These are phyloP conservation scores for Spathaspora sp. DNA, from an alignment of 1,139 yeast species.

Conservation along the genomic window DNA sequence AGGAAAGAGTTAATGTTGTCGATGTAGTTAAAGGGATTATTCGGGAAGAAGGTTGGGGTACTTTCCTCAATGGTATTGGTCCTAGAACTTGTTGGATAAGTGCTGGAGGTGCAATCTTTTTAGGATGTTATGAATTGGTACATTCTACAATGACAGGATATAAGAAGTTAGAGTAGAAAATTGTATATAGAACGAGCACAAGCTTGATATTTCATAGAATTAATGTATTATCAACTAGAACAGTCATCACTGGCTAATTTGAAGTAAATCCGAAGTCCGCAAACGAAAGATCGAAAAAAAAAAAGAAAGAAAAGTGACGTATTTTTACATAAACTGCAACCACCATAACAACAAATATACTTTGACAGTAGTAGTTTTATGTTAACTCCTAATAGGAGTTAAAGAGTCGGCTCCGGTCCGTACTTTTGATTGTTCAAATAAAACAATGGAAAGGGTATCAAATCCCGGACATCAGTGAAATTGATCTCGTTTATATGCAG, in stretches of 20 bases:
- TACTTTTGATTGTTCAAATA: background rate
- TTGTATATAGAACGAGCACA: constrained; percentile 2
- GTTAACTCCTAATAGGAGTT: background rate
- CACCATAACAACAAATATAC: no score
- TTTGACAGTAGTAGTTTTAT: no score
- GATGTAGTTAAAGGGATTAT: constrained; percentile 48
- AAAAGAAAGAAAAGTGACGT: no score
- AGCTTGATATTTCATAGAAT: no score
- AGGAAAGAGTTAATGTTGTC: constrained; percentile 47
- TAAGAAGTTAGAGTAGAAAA: constrained; percentile 2
- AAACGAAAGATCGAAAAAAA: no score
- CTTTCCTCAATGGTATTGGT: constrained; percentile 81
- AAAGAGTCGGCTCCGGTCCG: background rate
- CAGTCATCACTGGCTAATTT: no score
- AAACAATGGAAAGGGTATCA: background rate
- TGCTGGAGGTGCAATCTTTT: constrained; percentile 96
- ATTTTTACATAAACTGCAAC: no score
- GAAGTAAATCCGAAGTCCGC: no score
- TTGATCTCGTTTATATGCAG: background rate
- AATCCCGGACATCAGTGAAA: background rate
- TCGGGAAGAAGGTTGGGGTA: constrained; percentile 64
- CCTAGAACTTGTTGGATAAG: constrained; percentile 97
- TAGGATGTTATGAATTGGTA: constrained; percentile 88
- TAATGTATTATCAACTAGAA: no score
- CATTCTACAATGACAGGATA: constrained; percentile 22